A percentile compares a stretch with the other conserved stretches of the same genome.
These are phyloP conservation scores for Jackrogersella minutella DNA, from an alignment of 495 filamentous ascomycete species.

Conservation along the genomic window DNA sequence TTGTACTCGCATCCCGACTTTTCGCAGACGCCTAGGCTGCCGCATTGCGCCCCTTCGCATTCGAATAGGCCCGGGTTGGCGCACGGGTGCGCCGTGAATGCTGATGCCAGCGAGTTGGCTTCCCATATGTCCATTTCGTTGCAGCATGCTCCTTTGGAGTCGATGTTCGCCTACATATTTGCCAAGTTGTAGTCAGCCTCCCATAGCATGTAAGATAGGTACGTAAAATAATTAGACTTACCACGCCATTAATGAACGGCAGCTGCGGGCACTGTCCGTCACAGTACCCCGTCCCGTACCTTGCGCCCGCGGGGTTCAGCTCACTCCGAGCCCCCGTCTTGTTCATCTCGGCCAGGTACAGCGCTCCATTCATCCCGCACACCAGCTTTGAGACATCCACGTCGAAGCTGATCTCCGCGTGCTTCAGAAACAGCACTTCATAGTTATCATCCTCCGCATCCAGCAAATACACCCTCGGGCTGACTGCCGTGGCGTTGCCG, in stretches of 20 bases:
- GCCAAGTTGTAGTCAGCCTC: neutral
- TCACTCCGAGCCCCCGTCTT: slow-evolving; percentile 64
- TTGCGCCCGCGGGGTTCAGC: slow-evolving; percentile 71
- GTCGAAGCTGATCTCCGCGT: slow-evolving; percentile 73
- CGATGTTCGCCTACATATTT: slow-evolving; percentile 59
- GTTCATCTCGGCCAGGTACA: slow-evolving; percentile 75
- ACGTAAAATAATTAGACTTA: slow-evolving; percentile 29
- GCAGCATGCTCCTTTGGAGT: slow-evolving; percentile 70
- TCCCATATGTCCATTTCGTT: slow-evolving; percentile 79
- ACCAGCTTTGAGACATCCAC: slow-evolving; percentile 70
- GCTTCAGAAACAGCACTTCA: slow-evolving; percentile 64
- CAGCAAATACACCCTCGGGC: slow-evolving; percentile 70
- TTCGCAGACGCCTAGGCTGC: slow-evolving; percentile 49
- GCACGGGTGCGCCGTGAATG: slow-evolving; percentile 72
- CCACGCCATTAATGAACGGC: slow-evolving; percentile 74
- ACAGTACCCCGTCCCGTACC: slow-evolving; percentile 80
- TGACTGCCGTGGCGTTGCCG: slow-evolving; percentile 54
- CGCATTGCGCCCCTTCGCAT: slow-evolving; percentile 63
- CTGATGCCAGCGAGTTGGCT: slow-evolving; percentile 67
- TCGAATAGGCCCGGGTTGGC: slow-evolving; percentile 58
- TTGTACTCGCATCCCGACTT: slow-evolving; percentile 50
- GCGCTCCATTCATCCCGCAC: slow-evolving; percentile 76
- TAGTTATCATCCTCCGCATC: slow-evolving; percentile 60
- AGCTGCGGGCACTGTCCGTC: slow-evolving; percentile 74
- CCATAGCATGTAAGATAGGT: neutral